Conservation (phyloP, 495 filamentous ascomycete species). For the Hypoxylon fragiforme region DNA sequence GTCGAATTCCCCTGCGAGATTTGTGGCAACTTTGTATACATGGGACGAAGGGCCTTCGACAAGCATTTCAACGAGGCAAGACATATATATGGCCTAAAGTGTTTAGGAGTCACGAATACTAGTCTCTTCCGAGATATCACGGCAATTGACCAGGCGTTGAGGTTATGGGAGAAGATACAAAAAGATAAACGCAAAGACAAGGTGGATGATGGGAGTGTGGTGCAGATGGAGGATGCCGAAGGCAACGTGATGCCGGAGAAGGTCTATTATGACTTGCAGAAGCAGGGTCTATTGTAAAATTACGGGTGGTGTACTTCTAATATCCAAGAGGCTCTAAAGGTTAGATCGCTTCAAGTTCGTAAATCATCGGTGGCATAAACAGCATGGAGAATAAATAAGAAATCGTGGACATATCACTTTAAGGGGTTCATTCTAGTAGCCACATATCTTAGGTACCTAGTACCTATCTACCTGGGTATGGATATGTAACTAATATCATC, state of each 20-base stretch:
- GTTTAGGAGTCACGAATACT: conserved; percentile 89
- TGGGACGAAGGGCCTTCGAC: conserved; percentile 92
- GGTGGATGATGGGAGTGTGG: conserved; percentile 74
- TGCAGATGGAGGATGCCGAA: conserved; percentile 97
- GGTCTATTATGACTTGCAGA: conserved; percentile 85
- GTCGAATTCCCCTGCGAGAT: conserved; percentile 96
- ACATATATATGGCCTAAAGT: conserved; percentile 91
- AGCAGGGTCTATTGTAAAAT: conserved; percentile 66
- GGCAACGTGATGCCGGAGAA: conserved; percentile 99
- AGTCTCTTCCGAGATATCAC: conserved; percentile 93
- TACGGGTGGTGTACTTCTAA: not conserved
- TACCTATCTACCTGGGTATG: too few species aligned
- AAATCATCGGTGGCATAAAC: not conserved
- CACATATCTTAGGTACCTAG: too few species aligned
- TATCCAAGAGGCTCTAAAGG: too few species aligned
- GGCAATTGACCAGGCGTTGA: conserved; percentile 81
- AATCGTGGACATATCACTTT: too few species aligned
- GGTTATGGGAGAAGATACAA: conserved; percentile 92
- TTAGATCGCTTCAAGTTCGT: conserved; percentile 31
- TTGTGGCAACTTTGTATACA: conserved; percentile 97
- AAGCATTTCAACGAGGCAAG: conserved; percentile 96
- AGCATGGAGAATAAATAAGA: too few species aligned
- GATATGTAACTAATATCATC: too few species aligned
- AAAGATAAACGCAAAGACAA: conserved; percentile 79
- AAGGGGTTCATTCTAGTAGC: too few species aligned